Evolutionary conservation across 495 filamentous ascomycete genomes (phyloP).

Genomic region (Penicillium goetzii): DNA sequence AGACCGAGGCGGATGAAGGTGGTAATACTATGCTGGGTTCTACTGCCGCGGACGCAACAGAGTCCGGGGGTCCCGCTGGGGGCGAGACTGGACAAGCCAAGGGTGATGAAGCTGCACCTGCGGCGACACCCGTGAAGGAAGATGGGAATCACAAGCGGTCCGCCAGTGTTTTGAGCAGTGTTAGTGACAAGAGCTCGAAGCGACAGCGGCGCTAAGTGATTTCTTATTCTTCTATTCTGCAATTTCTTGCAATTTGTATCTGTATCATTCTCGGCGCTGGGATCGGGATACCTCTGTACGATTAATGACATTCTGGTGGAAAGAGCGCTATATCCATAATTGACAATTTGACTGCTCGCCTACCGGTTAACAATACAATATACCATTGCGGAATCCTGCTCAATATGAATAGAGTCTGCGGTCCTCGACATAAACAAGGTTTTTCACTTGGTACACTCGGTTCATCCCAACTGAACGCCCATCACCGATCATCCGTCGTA

Average conservation of each 20-base stretch:
- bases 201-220: conserved; percentile 64
- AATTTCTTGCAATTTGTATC: conserved; percentile 21
- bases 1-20: conserved; percentile 43
- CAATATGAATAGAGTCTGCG: conserved; percentile 13
- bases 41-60: conserved; percentile 20
- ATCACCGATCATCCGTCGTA: conserved; percentile 9
- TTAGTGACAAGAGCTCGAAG: conserved; percentile 73
- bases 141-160: conserved; percentile 66
- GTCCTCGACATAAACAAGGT: background rate
- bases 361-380: conserved; percentile 23
- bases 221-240: background rate
- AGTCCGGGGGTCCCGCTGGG: background rate
- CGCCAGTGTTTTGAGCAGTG: conserved; percentile 70
- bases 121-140: conserved; percentile 30
- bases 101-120: conserved; percentile 24
- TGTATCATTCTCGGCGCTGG: conserved; percentile 17
- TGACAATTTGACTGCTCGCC: conserved; percentile 6
- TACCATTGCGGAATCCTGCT: conserved; percentile 3
- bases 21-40: conserved; percentile 22
- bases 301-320: conserved; percentile 37
- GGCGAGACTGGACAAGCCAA: conserved; percentile 7
- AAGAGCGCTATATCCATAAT: conserved; percentile 22
- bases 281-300: conserved; percentile 42
- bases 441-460: background rate
- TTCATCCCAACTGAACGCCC: background rate